Evolutionary conservation across 2,329 filamentous ascomycete species (phyloP).

Genomic region (Gremmenia infestans): DNA sequence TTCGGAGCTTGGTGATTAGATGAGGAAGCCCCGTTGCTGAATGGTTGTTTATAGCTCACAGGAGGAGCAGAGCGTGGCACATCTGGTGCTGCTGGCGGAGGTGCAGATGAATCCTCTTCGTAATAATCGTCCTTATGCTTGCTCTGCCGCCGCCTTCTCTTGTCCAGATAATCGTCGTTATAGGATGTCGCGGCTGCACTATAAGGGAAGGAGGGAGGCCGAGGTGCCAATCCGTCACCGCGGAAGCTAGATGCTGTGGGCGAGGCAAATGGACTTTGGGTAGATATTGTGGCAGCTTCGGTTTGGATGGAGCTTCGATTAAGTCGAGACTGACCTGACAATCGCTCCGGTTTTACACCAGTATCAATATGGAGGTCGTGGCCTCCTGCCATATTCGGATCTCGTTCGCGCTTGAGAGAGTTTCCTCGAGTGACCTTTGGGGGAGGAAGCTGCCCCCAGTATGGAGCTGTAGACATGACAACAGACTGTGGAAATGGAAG

Average conservation of each 20-base stretch:
- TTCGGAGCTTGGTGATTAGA: constrained; percentile 31
- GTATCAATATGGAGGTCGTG: constrained; percentile 23
- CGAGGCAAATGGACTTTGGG: constrained; percentile 52
- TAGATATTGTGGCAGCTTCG: constrained; percentile 52
- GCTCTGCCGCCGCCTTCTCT: constrained; percentile 39
- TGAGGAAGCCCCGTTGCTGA: constrained; percentile 35
- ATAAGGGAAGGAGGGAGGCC: constrained; percentile 53
- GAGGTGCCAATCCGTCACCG: constrained; percentile 50
- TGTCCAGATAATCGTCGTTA: constrained; percentile 40
- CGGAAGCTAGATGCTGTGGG: constrained; percentile 48
- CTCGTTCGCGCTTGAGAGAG: constrained; percentile 34
- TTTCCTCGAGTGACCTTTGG: constrained; percentile 36
- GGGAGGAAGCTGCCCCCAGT: constrained; percentile 55
- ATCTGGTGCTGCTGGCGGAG: constrained; percentile 53
- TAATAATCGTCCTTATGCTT: constrained; percentile 39
- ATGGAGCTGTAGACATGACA: constrained; percentile 27
- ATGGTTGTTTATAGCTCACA: constrained; percentile 49
- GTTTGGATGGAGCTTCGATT: constrained; percentile 49
- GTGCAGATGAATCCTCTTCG: constrained; percentile 22
- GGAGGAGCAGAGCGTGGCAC: constrained; percentile 53
- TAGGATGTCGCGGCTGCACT: constrained; percentile 28
- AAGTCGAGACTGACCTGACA: constrained; percentile 36
- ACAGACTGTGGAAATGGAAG: neutral
- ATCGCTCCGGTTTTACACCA: constrained; percentile 17
- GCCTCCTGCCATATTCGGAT: constrained; percentile 10